Base-by-base conservation (phyloP, 2,329 filamentous ascomycete genomes). In the Emmonsiellopsis sp. region DNA sequence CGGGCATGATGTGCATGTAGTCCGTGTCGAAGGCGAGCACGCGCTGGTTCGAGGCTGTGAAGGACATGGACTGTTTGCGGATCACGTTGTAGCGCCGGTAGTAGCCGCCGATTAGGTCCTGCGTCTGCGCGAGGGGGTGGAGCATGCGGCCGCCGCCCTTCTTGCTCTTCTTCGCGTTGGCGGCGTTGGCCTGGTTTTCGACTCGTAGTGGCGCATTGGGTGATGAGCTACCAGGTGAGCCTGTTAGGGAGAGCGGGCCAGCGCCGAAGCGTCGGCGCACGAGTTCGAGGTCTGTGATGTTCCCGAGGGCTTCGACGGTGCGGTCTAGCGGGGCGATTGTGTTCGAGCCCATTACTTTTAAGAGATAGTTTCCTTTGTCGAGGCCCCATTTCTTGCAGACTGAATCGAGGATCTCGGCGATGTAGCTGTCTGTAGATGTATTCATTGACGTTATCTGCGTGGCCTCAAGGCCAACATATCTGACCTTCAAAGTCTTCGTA, bases 131-230 rank as follows among this genome's bases (percentile, higher is more conserved):
- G 51, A 76, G 67, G 1, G 74, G 71, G 49, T 76, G 73, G n/a
- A 75, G 63, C 59, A 71, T 67, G 34, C 62, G 66, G 48, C 68
- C 67, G 17, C 44, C 60, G 48, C 63, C 67, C 59, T 71, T 73
- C 58, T 72, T 72, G 27, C 67, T 66, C 60, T 75, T 75, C 62
- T 74, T 74, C 31, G 66, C 60, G 42, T 66, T 57, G 32, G 62
- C 63, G 21, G 60, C 65, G 37, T 53, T 57, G 42, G 57, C 53
- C 13, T 58, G 43, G 33, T 52, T 66, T 53, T 74, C 68, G 32
- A 85, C 76, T 52, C 82, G 72, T 5, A 85, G 71, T 0, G 82
- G 82, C n/a, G 82, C 81, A 55, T 85, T 85, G 8, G 82, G 82
- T 2, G 79, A 82, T 1, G 77, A 78, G 58, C 78, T 82, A 27